Percentiles rank a stretch among this genome's conserved stretches.
Conservation (phyloP, 2,329 filamentous ascomycete genomes). For the Phoma sp. region DNA sequence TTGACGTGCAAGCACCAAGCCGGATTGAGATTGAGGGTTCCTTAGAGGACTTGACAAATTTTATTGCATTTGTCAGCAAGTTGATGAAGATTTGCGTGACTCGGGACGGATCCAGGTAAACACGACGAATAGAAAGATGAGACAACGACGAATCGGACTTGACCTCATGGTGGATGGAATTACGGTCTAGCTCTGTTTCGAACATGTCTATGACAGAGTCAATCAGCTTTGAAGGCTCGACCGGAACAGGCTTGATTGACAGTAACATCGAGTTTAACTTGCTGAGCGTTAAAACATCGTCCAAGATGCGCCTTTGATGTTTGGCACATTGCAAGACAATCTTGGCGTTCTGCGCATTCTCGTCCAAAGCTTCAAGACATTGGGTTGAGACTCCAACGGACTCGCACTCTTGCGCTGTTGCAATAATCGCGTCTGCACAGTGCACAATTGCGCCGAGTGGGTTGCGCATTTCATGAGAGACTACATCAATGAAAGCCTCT, state of each 20-base stretch:
- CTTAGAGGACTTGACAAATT: constrained; percentile 44
- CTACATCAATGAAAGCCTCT: constrained; percentile 43
- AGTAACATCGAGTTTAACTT: constrained; percentile 52
- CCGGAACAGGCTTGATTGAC: constrained; percentile 46
- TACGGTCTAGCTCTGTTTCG: constrained; percentile 36
- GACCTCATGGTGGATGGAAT: constrained; percentile 31
- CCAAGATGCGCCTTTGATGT: constrained; percentile 54
- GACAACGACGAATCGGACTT: constrained; percentile 43
- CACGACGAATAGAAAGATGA: constrained; percentile 42
- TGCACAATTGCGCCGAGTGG: constrained; percentile 51
- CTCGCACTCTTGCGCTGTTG: constrained; percentile 31
- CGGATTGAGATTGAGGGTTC: constrained; percentile 43
- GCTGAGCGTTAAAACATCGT: constrained; percentile 54
- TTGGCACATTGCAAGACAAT: constrained; percentile 52
- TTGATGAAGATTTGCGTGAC: constrained; percentile 77
- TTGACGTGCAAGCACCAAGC: constrained; percentile 35
- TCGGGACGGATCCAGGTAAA: constrained; percentile 50
- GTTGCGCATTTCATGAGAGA: constrained; percentile 53
- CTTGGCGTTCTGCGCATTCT: constrained; percentile 39
- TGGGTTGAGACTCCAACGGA: constrained; percentile 4
- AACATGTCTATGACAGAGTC: constrained; percentile 41
- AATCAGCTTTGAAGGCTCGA: constrained; percentile 41
- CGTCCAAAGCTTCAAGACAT: constrained; percentile 24
- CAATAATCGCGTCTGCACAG: constrained; percentile 49
- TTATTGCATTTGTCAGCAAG: constrained; percentile 63